Percentiles rank a stretch among this genome's conserved stretches.
Evolutionary conservation across 345 rosid genomes (phyloP).

Genomic region (Sapria himalayana): DNA sequence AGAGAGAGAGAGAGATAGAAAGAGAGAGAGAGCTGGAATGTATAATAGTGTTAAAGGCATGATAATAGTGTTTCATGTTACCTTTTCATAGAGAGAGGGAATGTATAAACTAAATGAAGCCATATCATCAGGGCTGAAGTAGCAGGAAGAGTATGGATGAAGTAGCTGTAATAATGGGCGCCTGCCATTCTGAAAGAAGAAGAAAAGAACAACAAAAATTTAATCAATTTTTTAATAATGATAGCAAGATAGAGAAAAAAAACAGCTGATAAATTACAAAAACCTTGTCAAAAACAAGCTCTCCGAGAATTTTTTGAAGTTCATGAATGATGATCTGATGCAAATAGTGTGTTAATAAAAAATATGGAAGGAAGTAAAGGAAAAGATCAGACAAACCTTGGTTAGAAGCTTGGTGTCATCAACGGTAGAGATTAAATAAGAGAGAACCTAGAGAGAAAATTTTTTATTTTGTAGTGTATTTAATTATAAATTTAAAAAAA

Average conservation of each 20-base stretch:
- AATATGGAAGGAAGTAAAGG: conserved; percentile 5
- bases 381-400: conserved; percentile 52
- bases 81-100: conserved; percentile 49
- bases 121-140: conserved; percentile 55
- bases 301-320: conserved; percentile 40
- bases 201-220: not conserved
- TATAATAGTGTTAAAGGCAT: too few species aligned
- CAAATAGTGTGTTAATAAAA: conserved; percentile 11
- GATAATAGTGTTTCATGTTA: conserved; percentile 19
- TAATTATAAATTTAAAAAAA: not conserved
- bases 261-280: conserved; percentile 3
- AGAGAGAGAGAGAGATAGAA: too few species aligned
- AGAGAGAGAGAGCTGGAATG: too few species aligned
- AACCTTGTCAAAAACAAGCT: conserved; percentile 71
- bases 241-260: not conserved
- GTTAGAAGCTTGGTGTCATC: conserved; percentile 87
- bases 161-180: conserved; percentile 59
- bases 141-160: conserved; percentile 60
- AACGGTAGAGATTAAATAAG: conserved; percentile 39
- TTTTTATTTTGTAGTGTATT: conserved; percentile 3
- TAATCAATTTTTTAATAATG: not conserved
- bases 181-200: conserved; percentile 43
- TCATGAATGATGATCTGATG: conserved; percentile 56
- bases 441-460: conserved; percentile 42
- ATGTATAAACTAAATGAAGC: conserved; percentile 40